Conservation (phyloP, 1,139 yeast species). For the Geotrichum reessii region DNA sequence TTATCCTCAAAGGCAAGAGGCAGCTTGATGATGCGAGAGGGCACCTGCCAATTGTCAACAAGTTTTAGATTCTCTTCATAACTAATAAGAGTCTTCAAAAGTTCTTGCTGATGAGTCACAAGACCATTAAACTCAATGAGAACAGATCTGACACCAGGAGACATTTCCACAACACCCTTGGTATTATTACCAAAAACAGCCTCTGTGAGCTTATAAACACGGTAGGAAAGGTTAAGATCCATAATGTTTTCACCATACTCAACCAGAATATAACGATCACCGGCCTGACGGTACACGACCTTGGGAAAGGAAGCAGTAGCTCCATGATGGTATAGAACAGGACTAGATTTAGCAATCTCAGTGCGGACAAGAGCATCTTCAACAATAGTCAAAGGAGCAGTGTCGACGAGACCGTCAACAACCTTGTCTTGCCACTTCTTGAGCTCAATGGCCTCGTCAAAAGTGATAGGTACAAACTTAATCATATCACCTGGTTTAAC, state of each 20-base stretch:
- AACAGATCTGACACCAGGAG: slow-evolving; percentile 94
- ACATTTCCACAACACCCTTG: slow-evolving; percentile 85
- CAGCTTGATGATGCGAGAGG: slow-evolving; percentile 71
- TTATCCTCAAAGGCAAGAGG: slow-evolving; percentile 97
- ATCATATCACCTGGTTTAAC: slow-evolving; percentile 88
- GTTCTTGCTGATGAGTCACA: slow-evolving; percentile 49
- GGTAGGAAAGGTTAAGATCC: slow-evolving; percentile 79
- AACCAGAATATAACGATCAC: slow-evolving; percentile 84
- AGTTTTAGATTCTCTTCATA: slow-evolving; percentile 70
- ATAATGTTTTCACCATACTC: slow-evolving; percentile 87
- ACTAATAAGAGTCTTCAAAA: slow-evolving; percentile 59
- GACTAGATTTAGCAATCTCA: slow-evolving; percentile 32
- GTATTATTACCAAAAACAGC: slow-evolving; percentile 53
- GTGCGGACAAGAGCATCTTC: slow-evolving; percentile 12
- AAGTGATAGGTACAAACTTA: slow-evolving; percentile 70
- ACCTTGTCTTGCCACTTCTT: slow-evolving; percentile 52
- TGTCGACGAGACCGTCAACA: slow-evolving; percentile 22
- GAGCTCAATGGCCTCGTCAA: slow-evolving; percentile 59
- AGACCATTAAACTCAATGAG: slow-evolving; percentile 71
- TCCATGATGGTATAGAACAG: slow-evolving; percentile 48
- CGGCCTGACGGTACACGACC: slow-evolving; percentile 90
- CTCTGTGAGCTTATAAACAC: slow-evolving; percentile 76
- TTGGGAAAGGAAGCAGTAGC: slow-evolving; percentile 52
- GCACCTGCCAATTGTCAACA: slow-evolving; percentile 77
- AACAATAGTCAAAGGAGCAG: slow-evolving; percentile 17